Base-by-base conservation (phyloP, 2,329 filamentous ascomycete genomes). In the Monosporascus cannonballus region DNA sequence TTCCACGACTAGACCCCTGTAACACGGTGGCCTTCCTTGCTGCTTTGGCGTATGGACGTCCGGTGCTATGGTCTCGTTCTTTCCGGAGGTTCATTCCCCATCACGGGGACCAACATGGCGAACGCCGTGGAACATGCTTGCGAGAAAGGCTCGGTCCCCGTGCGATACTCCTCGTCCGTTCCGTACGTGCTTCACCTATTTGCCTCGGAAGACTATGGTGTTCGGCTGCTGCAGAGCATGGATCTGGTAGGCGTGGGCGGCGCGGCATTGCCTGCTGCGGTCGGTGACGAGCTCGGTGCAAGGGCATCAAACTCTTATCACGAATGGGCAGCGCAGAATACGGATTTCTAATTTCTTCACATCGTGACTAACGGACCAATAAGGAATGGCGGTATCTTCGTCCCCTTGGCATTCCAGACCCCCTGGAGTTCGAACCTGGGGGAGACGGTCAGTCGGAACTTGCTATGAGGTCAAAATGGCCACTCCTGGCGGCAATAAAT, bases 251-350 rank as follows among this genome's bases (percentile, higher is more conserved):
- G 83, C 6, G 80, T 86, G 0, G 84, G 84, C 2, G 84, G 83
- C 6, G 83, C 83, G 11, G 78, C 83, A 4, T 63, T 87, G 1
- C 75, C 80, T 2, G 55, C 64, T 3, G 64, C 74, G 8, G 66
- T 83, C 1, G 84, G 84, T 0, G 70, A 85, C 52, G 62, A 64
- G 3, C 70, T 87, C 2, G 76, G 84, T 0, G 50, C 64, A 0
- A 69, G 6, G 74, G 72, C 0, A 74, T 87, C 1, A 80, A 78
- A 8, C 73, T 87, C 4, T 69, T 85, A 1, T 86, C 81, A 0
- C 72, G 84, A 41, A 85, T 83, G 63, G 84, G 84, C 2, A 86
- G 82, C 59, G 80, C 82, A 8, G 84, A 87, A 61, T 86, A 83
- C 52, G 83, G 84, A 0, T 87, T 87, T 54, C 64, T 87, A 15